A percentile compares a stretch with the other conserved stretches of the same genome.
Conservation (phyloP, 2,329 filamentous ascomycete genomes). For the Neopestalotiopsis sp. region DNA sequence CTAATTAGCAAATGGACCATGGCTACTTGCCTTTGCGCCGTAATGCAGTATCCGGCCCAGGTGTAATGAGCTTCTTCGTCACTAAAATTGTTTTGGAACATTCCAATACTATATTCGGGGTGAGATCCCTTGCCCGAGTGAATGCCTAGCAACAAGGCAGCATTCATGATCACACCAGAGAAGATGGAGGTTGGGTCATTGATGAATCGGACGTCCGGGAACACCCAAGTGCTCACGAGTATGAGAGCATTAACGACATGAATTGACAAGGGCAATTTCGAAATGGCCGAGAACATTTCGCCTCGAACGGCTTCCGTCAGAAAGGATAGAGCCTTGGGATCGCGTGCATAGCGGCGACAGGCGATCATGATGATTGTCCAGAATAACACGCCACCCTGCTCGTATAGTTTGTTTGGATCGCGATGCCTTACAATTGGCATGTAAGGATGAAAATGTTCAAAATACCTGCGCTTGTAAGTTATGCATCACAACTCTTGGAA, state of each 20-base stretch:
- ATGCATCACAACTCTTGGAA: not conserved
- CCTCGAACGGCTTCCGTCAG: constrained; percentile 51
- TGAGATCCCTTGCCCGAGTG: constrained; percentile 59
- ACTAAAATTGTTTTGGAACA: constrained; percentile 47
- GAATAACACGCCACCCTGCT: constrained; percentile 53
- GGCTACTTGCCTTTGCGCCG: constrained; percentile 51
- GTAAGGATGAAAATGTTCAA: constrained; percentile 57
- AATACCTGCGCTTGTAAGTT: constrained; percentile 43
- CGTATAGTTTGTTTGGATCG: constrained; percentile 57
- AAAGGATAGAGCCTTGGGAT: constrained; percentile 46
- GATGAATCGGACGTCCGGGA: constrained; percentile 55
- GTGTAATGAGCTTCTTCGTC: constrained; percentile 58
- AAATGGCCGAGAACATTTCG: constrained; percentile 50
- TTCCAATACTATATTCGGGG: constrained; percentile 51
- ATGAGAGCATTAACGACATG: constrained; percentile 57
- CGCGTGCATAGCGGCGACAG: constrained; percentile 53
- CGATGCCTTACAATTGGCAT: constrained; percentile 55
- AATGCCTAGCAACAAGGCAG: constrained; percentile 53
- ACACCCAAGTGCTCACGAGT: constrained; percentile 56
- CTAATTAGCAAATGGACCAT: not conserved
- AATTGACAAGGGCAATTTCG: constrained; percentile 48
- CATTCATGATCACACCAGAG: constrained; percentile 51
- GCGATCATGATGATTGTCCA: constrained; percentile 59
- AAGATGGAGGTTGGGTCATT: constrained; percentile 56
- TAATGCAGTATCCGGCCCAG: constrained; percentile 58